A percentile compares a stretch with the other conserved stretches of the same genome.
phyloP scores from a whole-genome alignment of 331 rosid genomes.

The Quercus tomentella region DNA sequence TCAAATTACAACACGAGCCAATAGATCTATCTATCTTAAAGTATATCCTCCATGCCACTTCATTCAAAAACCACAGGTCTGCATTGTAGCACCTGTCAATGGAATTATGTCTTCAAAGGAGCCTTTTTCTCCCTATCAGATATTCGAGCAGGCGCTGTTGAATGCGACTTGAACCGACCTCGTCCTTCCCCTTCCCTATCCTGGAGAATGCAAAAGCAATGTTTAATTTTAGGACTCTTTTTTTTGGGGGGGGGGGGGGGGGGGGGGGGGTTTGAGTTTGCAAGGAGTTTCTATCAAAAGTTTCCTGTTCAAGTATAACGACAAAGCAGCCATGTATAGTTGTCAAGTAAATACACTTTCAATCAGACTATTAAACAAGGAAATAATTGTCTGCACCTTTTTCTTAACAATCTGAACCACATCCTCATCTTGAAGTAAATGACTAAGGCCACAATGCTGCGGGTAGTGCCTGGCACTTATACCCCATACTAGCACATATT shows the following conservation, averaged over 20 bases:
- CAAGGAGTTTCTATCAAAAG: not conserved
- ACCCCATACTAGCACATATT: constrained; percentile 97
- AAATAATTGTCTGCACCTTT: constrained; percentile 52
- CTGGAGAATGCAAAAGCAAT: constrained; percentile 35
- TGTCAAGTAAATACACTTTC: not conserved
- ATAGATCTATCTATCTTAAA: not conserved
- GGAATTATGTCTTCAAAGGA: constrained; percentile 64
- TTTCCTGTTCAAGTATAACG: not conserved
- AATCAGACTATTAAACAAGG: constrained; percentile 7
- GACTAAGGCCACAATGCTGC: constrained; percentile 89
- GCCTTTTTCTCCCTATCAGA: constrained; percentile 98
- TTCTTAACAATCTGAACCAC: constrained; percentile 98
- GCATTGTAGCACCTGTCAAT: not conserved
- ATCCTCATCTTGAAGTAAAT: constrained; percentile 76
- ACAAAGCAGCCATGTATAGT: not conserved
- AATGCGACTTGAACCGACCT: constrained; percentile 95
- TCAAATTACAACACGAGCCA: constrained; percentile 19
- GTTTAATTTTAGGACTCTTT: not conserved
- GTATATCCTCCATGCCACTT: constrained; percentile 8
- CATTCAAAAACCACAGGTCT: constrained; percentile 7
- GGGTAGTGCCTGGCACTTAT: constrained; percentile 92
- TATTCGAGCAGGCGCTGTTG: constrained; percentile 88
- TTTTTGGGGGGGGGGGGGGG: too few species aligned
- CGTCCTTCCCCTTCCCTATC: constrained; percentile 91
- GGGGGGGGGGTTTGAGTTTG: not conserved